Percentiles rank a stretch among this genome's conserved stretches.
These are phyloP conservation scores for Torulaspora pretoriensis DNA, from an alignment of 1,139 yeast species.

Conservation along the genomic window DNA sequence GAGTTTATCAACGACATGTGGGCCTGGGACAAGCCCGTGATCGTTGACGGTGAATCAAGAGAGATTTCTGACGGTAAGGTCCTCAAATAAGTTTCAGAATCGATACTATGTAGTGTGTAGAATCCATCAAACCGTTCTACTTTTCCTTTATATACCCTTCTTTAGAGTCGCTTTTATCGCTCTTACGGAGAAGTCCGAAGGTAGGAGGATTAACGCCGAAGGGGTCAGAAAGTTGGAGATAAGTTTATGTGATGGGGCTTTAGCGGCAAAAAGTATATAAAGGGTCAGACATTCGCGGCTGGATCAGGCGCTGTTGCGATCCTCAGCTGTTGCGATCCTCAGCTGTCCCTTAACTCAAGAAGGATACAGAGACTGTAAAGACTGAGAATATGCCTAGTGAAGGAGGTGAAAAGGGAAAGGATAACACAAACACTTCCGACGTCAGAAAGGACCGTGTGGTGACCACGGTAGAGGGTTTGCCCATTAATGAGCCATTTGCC, in stretches of 20 bases:
- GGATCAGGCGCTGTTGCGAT: neutral
- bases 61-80: slow-evolving; percentile 83
- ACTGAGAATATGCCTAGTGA: slow-evolving; percentile 2
- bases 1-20: slow-evolving; percentile 68
- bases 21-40: slow-evolving; percentile 82
- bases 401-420: slow-evolving; percentile 12
- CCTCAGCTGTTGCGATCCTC: too few species aligned
- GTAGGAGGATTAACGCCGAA: slow-evolving; percentile 1
- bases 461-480: slow-evolving; percentile 71
- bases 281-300: neutral
- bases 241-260: neutral
- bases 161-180: slow-evolving; percentile 20
- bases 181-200: slow-evolving; percentile 4
- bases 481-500: slow-evolving; percentile 54
- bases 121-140: too few species aligned
- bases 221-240: slow-evolving; percentile 5
- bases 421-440: slow-evolving; percentile 25
- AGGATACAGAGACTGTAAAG: neutral
- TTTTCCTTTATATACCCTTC: neutral
- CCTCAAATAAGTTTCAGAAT: slow-evolving; percentile 47
- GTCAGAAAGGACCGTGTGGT: slow-evolving; percentile 34
- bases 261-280: slow-evolving; percentile 1
- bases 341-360: too few species aligned
- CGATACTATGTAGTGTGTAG: neutral
- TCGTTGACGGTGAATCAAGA: slow-evolving; percentile 57